Conservation (phyloP, 345 rosid genomes). For the Kandelia obovata region DNA sequence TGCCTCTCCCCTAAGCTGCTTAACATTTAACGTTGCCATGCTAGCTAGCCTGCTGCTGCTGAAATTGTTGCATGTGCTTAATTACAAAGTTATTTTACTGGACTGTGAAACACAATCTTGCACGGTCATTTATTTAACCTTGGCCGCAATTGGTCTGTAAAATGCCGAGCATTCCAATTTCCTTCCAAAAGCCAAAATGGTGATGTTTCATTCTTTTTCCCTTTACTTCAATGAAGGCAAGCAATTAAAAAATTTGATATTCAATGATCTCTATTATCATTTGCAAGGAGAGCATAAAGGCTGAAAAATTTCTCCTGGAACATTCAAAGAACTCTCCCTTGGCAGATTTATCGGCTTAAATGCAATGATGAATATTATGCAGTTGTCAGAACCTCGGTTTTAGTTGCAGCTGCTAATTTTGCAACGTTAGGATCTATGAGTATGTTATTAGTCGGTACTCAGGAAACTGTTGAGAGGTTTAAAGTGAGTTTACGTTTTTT, state of each 20-base stretch:
- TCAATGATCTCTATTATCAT: slow-evolving; percentile 74
- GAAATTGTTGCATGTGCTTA: no score
- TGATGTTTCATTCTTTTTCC: neutral
- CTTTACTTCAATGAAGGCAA: slow-evolving; percentile 63
- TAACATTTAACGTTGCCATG: no score
- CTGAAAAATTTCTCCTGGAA: slow-evolving; percentile 71
- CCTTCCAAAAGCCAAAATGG: neutral
- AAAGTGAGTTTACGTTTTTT: no score
- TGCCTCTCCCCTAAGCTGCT: no score
- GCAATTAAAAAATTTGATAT: slow-evolving; percentile 57
- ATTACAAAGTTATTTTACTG: no score
- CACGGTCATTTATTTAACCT: no score
- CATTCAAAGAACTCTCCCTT: slow-evolving; percentile 76
- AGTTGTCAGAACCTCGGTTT: slow-evolving; percentile 23
- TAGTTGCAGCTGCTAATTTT: slow-evolving; percentile 2
- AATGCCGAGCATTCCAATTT: no score
- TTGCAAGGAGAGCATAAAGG: slow-evolving; percentile 89
- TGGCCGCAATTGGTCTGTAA: no score
- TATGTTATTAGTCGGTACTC: neutral
- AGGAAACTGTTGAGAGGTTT: neutral
- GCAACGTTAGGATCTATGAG: neutral
- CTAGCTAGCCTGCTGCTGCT: no score
- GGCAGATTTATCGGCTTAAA: slow-evolving; percentile 45
- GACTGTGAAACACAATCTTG: no score
- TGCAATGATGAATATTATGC: slow-evolving; percentile 24